Evolutionary conservation across 768 basidiomycete genomes (phyloP).

Genomic region (Boletellus ananiceps): DNA sequence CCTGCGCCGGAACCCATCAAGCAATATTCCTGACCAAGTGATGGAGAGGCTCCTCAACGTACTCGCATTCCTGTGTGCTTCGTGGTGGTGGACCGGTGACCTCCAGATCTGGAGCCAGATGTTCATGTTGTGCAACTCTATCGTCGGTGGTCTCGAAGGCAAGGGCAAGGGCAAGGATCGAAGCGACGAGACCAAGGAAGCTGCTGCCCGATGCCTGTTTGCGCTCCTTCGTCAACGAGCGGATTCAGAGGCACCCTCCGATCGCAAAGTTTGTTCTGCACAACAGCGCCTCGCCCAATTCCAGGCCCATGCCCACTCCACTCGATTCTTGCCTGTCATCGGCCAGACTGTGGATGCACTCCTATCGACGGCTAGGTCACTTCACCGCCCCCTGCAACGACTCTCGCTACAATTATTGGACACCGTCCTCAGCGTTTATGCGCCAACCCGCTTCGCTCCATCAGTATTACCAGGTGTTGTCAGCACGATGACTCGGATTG

Average conservation of each 20-base stretch:
- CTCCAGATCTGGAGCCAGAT: conserved; percentile 76
- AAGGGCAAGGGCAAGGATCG: conserved; percentile 66
- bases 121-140: conserved; percentile 67
- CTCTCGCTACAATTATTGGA: conserved; percentile 56
- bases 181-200: conserved; percentile 79
- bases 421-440: conserved; percentile 46
- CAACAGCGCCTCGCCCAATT: conserved; percentile 38
- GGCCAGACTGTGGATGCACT: conserved; percentile 80
- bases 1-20: conserved; percentile 67
- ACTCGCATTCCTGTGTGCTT: conserved; percentile 54
- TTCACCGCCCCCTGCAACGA: conserved; percentile 56
- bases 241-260: conserved; percentile 37
- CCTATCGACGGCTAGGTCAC: conserved; percentile 54
- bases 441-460: conserved; percentile 50
- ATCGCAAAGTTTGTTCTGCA: conserved; percentile 13
- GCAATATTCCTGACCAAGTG: conserved; percentile 71
- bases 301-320: conserved; percentile 35
- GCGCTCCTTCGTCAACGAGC: conserved; percentile 55
- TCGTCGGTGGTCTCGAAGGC: conserved; percentile 59
- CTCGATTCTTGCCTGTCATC: conserved; percentile 66
- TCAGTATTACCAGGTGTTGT: conserved; percentile 82
- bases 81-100: conserved; percentile 88
- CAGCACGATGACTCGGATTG: conserved; percentile 69
- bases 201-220: conserved; percentile 64
- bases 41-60: conserved; percentile 67